Percentiles rank a stretch among this genome's conserved stretches.
phyloP scores from a whole-genome alignment of 495 filamentous ascomycete genomes.

The Aspergillus taichungensis region DNA sequence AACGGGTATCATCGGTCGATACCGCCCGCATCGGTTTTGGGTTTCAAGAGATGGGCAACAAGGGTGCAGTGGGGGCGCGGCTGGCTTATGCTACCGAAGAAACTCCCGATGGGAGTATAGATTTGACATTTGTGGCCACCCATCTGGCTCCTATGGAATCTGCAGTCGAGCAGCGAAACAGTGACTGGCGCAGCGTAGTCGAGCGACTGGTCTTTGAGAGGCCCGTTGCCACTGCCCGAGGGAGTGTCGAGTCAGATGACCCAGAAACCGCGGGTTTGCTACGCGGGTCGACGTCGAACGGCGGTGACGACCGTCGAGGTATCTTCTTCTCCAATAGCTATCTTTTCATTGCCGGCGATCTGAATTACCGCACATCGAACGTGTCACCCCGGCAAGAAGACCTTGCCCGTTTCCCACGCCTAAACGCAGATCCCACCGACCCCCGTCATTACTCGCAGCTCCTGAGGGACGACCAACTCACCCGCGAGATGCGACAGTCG shows the following conservation, averaged over 20 bases:
- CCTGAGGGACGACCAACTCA: constrained; percentile 68
- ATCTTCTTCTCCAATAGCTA: constrained; percentile 70
- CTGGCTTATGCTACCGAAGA: constrained; percentile 43
- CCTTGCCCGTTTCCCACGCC: constrained; percentile 51
- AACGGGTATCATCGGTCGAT: constrained; percentile 49
- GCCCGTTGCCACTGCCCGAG: constrained; percentile 2
- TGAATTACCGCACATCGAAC: constrained; percentile 83
- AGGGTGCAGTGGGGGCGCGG: constrained; percentile 78
- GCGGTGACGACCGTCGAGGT: constrained; percentile 17
- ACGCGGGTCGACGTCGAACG: constrained; percentile 13
- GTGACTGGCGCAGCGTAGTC: constrained; percentile 77
- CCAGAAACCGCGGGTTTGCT: constrained; percentile 37
- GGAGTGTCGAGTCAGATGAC: constrained; percentile 14
- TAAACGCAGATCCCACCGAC: constrained; percentile 36
- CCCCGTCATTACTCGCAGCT: constrained; percentile 51
- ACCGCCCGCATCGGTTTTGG: constrained; percentile 75
- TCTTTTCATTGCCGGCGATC: constrained; percentile 79
- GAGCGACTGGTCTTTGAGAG: constrained; percentile 62
- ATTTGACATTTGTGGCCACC: constrained; percentile 78
- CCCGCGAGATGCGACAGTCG: constrained; percentile 51
- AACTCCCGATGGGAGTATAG: constrained; percentile 32
- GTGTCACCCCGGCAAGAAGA: constrained; percentile 45
- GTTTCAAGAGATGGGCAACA: constrained; percentile 81
- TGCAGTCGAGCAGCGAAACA: constrained; percentile 60
- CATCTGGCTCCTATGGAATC: constrained; percentile 84